These are phyloP conservation scores for Bipolaris sorokiniana DNA, from an alignment of 2,329 filamentous ascomycete species.

Conservation along the genomic window DNA sequence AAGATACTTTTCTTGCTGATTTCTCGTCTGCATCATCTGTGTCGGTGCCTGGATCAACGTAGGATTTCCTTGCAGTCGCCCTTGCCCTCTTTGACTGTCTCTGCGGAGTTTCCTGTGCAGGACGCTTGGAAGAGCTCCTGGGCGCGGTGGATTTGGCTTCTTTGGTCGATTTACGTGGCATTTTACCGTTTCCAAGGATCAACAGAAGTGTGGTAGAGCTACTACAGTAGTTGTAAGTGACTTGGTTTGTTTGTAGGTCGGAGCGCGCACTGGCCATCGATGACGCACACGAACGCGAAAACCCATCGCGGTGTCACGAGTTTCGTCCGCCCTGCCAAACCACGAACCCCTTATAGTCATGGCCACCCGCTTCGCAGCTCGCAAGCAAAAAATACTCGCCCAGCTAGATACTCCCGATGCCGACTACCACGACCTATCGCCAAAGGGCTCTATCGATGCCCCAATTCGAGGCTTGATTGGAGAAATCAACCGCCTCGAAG, in stretches of 20 bases:
- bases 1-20: slow-evolving; percentile 18
- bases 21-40: slow-evolving; percentile 25
- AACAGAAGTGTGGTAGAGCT: background rate
- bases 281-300: slow-evolving; percentile 32
- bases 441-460: slow-evolving; percentile 84
- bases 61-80: slow-evolving; percentile 41
- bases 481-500: slow-evolving; percentile 75
- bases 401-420: slow-evolving; percentile 71
- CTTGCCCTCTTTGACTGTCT: slow-evolving; percentile 47
- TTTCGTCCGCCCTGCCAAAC: slow-evolving; percentile 6
- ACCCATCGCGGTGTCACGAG: slow-evolving; percentile 33
- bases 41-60: slow-evolving; percentile 42
- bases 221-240: slow-evolving; percentile 7
- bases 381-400: slow-evolving; percentile 75
- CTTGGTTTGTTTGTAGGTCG: slow-evolving; percentile 15
- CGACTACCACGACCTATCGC: slow-evolving; percentile 81
- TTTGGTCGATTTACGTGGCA: slow-evolving; percentile 41
- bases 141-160: slow-evolving; percentile 21
- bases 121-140: slow-evolving; percentile 45
- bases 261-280: slow-evolving; percentile 24
- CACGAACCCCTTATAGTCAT: slow-evolving; percentile 21
- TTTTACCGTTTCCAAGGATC: slow-evolving; percentile 13
- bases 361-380: slow-evolving; percentile 51
- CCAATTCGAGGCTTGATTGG: slow-evolving; percentile 78
- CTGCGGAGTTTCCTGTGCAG: slow-evolving; percentile 38